Evolutionary conservation across 306 rosid species (phyloP), one percentile per base, ranked within the genome.

Genomic region (Trifolium repens): DNA sequence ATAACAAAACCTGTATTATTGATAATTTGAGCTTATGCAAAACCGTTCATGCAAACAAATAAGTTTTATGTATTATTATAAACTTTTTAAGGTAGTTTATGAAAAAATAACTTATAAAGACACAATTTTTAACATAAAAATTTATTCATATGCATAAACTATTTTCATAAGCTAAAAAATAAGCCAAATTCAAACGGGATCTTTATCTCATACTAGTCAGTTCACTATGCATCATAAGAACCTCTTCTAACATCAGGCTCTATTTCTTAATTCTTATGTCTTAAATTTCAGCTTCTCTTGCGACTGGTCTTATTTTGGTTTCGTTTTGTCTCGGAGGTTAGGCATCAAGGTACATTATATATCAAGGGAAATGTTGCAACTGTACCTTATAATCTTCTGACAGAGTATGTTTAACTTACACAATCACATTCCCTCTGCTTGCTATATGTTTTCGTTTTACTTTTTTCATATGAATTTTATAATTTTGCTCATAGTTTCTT

Each of bases 401-500:
- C 35, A 57, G 34, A 57, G 63, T 57, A 57, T 57, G 35, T 13
- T 58, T 26, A 58, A 2, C 16, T 9, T 58, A 26, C 13, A 54
- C 10, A 3, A 54, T 54, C 8, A 54, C 17, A 58, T 26, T 26
- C 64, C 37, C 7, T 58, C 11, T 26, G 37, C 24, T 59, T 59
- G 65, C 65, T 59, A 59, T 14, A 59, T 27, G 40, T 59, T 59
- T 26, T 59, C 27, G 40, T 59, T 59, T 26, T 59, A 59, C 5
- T 59, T 27, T 59, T 59, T 59, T 26, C 65, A 5, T 49, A 5
- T 5, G 54, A 49, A 5, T 49, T 49, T 47, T 47, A 47, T 5
- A 47, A 14, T 47, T 47, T 5, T 47, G 53, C 53, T 13, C 53
- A 52, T n/a, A 50, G 22, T n/a, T 50, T 7, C 57, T n/a, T 8